A percentile compares a stretch with the other conserved stretches of the same genome.
These are phyloP conservation scores for Niebla homalea DNA, from an alignment of 495 filamentous ascomycete genomes.

Conservation along the genomic window DNA sequence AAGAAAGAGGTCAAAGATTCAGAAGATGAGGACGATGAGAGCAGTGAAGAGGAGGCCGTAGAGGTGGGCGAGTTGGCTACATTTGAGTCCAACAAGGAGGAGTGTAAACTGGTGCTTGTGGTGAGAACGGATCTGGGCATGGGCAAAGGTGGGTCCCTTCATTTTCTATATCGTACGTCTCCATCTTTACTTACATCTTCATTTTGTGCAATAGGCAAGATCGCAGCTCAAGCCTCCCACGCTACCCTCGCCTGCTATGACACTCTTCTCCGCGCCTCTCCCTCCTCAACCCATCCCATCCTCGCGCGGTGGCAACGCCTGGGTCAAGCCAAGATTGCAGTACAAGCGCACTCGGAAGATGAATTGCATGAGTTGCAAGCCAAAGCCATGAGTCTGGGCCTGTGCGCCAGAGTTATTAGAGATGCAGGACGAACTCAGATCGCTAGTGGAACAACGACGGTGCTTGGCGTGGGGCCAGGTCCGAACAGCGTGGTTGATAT, in stretches of 20 bases:
- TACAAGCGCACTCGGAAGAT: slow-evolving; percentile 72
- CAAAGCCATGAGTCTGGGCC: slow-evolving; percentile 58
- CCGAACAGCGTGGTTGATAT: slow-evolving; percentile 76
- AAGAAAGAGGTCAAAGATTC: slow-evolving; percentile 7
- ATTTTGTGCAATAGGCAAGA: slow-evolving; percentile 63
- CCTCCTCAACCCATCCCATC: slow-evolving; percentile 43
- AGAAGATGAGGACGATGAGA: slow-evolving; percentile 2
- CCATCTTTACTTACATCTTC: background rate
- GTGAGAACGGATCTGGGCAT: slow-evolving; percentile 90
- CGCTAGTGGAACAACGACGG: slow-evolving; percentile 78
- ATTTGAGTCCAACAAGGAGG: slow-evolving; percentile 47
- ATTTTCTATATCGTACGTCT: background rate
- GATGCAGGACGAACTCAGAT: slow-evolving; percentile 98
- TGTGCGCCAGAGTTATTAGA: slow-evolving; percentile 77
- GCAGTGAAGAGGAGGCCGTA: slow-evolving; percentile 18
- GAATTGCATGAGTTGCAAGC: slow-evolving; percentile 52
- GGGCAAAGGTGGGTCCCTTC: slow-evolving; percentile 66
- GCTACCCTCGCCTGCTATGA: slow-evolving; percentile 97
- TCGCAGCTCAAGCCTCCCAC: slow-evolving; percentile 91
- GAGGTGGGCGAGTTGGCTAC: slow-evolving; percentile 30
- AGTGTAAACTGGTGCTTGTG: slow-evolving; percentile 88
- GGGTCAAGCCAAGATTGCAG: slow-evolving; percentile 85
- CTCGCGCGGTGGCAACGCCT: slow-evolving; percentile 69
- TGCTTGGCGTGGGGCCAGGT: slow-evolving; percentile 77
- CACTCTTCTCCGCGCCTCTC: slow-evolving; percentile 45